Evolutionary conservation across 441 rosid genomes (phyloP).

Genomic region (Aleurites moluccanus): DNA sequence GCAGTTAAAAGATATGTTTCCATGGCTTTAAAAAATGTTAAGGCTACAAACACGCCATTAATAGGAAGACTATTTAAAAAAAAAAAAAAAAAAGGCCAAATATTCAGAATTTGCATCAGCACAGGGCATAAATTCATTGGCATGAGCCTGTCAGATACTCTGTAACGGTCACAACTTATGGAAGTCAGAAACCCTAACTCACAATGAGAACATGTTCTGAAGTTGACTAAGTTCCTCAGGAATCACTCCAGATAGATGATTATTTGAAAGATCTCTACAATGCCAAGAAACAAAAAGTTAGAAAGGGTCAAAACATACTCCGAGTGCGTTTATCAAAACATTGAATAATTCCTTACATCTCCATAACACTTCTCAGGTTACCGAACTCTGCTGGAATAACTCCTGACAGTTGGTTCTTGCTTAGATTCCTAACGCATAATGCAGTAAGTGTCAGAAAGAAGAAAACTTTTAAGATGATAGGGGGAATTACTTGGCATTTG

Average conservation of each 20-base stretch:
- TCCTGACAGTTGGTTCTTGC: slow-evolving; percentile 74
- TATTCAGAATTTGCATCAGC: neutral
- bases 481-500: slow-evolving; percentile 11
- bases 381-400: slow-evolving; percentile 83
- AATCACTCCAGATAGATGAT: slow-evolving; percentile 73
- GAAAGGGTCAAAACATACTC: slow-evolving; percentile 9
- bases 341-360: slow-evolving; percentile 56
- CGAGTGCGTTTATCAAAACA: neutral
- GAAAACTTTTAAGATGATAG: slow-evolving; percentile 5
- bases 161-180: neutral
- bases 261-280: slow-evolving; percentile 85
- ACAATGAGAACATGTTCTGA: slow-evolving; percentile 74
- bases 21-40: neutral
- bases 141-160: neutral
- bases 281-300: slow-evolving; percentile 24
- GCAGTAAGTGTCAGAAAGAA: slow-evolving; percentile 13
- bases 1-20: neutral
- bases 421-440: slow-evolving; percentile 59
- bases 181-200: slow-evolving; percentile 26
- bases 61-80: neutral
- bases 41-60: neutral
- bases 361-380: slow-evolving; percentile 84
- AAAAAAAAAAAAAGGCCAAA: neutral
- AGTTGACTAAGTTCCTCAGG: slow-evolving; percentile 87
- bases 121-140: neutral